phyloP scores from a whole-genome alignment of 2,329 filamentous ascomycete species.

The Microsporum ferrugineum region DNA sequence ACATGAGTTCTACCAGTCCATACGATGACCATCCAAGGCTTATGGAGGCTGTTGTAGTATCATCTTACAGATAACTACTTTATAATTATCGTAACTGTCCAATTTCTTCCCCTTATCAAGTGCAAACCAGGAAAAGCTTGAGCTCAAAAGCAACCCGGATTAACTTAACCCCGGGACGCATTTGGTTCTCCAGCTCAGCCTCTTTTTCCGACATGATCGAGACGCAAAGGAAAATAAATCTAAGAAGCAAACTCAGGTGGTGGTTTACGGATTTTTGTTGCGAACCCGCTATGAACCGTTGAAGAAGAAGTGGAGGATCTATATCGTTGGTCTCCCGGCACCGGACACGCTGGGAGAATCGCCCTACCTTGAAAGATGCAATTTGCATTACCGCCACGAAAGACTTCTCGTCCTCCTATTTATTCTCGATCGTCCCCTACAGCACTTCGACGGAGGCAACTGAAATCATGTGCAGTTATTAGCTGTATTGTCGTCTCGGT shows the following conservation, averaged over 20 bases:
- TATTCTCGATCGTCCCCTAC: slow-evolving; percentile 45
- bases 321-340: background rate
- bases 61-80: background rate
- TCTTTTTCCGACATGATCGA: background rate
- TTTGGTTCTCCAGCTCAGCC: background rate
- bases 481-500: slow-evolving; percentile 46
- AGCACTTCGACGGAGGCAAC: slow-evolving; percentile 47
- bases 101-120: too few relatives aligned
- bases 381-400: slow-evolving; percentile 78
- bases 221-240: background rate
- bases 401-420: slow-evolving; percentile 63
- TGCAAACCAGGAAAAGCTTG: too few relatives aligned
- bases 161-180: background rate
- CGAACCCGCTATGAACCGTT: slow-evolving; percentile 6
- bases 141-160: background rate
- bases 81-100: too few relatives aligned
- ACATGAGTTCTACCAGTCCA: background rate
- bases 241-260: background rate
- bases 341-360: background rate
- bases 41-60: background rate
- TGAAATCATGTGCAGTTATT: slow-evolving; percentile 48
- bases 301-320: slow-evolving; percentile 2
- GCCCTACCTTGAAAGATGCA: slow-evolving; percentile 50
- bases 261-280: background rate
- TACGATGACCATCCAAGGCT: background rate